A percentile compares a stretch with the other conserved stretches of the same genome.
These are phyloP conservation scores for Apiotrichum siamense DNA, from an alignment of 1,284 basidiomycete species.

Conservation along the genomic window DNA sequence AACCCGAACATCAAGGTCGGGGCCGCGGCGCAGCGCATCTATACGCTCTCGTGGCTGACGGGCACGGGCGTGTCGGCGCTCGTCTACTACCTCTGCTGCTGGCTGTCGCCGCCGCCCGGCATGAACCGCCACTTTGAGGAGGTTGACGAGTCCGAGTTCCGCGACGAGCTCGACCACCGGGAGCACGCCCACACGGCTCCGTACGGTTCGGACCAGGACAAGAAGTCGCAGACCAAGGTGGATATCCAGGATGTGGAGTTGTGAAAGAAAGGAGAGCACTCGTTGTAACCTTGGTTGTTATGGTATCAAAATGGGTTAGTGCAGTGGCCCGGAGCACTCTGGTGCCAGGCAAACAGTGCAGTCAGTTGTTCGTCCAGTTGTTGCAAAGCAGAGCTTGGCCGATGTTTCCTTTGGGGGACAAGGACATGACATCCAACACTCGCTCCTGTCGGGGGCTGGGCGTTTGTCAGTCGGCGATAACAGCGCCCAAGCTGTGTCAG, in stretches of 20 bases:
- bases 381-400: too few relatives aligned
- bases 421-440: too few relatives aligned
- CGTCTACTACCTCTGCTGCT: constrained; percentile 59
- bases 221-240: neutral
- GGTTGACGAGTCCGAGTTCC: constrained; percentile 49
- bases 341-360: too few relatives aligned
- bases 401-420: too few relatives aligned
- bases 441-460: too few relatives aligned
- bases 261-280: too few relatives aligned
- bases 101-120: constrained; percentile 57
- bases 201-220: neutral
- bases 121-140: constrained; percentile 55
- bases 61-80: constrained; percentile 64
- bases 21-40: constrained; percentile 58
- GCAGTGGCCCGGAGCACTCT: too few relatives aligned
- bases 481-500: too few relatives aligned
- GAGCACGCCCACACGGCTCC: neutral
- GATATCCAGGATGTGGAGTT: neutral
- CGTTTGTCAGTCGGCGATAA: too few relatives aligned
- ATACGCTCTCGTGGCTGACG: constrained; percentile 60
- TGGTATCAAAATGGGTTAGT: too few relatives aligned
- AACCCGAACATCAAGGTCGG: constrained; percentile 58
- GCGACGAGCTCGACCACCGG: neutral
- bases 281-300: too few relatives aligned
- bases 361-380: too few relatives aligned